These are phyloP conservation scores for Omphalotus olearius DNA, from an alignment of 1,284 basidiomycete species.

Conservation along the genomic window DNA sequence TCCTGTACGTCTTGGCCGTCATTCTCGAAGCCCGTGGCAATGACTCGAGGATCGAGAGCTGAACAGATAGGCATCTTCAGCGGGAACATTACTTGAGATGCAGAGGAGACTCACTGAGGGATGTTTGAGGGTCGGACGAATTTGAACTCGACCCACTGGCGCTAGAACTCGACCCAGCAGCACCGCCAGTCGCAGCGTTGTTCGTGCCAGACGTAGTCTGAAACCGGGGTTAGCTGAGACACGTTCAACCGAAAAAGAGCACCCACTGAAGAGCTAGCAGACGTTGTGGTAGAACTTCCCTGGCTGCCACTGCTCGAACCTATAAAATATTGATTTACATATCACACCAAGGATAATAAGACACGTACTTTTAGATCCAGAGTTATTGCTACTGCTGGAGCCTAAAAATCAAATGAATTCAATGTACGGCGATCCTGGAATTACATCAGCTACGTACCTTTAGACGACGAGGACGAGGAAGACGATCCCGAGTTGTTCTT, in stretches of 20 bases:
- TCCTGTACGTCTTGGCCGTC: constrained; percentile 21
- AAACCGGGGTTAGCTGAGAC: not conserved
- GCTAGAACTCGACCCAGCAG: not conserved
- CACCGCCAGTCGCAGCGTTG: constrained; percentile 1
- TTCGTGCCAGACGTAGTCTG: not conserved
- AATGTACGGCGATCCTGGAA: not conserved
- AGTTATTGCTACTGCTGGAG: not conserved
- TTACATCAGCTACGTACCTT: not conserved
- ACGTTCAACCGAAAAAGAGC: not conserved
- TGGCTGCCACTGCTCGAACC: too few species aligned
- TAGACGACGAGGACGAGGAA: not conserved
- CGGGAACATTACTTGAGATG: not conserved
- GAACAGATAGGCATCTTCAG: not conserved
- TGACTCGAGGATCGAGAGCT: constrained; percentile 30
- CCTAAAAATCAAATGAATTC: too few species aligned
- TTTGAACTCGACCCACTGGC: not conserved
- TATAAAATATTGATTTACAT: too few species aligned
- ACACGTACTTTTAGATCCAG: not conserved
- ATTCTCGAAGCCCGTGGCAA: constrained; percentile 21
- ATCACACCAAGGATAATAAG: not conserved
- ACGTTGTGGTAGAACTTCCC: not conserved
- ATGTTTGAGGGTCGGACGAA: constrained; percentile 20
- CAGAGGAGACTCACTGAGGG: constrained; percentile 21
- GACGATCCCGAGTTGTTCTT: not conserved
- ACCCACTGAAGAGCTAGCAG: not conserved